Conservation (phyloP, 208 protist species). For the Naegleria fowleri region DNA sequence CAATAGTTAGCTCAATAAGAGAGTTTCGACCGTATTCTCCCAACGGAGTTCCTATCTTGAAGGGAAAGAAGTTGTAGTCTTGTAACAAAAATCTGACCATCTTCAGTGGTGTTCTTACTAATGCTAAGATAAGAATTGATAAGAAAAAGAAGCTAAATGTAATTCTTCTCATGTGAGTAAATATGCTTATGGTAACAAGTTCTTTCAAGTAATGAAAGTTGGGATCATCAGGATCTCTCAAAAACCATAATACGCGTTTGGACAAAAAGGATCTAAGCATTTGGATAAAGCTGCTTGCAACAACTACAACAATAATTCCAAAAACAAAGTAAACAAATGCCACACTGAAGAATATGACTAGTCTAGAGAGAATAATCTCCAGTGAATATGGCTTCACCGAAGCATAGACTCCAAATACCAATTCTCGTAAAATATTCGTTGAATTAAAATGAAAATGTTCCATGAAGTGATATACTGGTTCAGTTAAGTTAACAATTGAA, state of each 20-base stretch:
- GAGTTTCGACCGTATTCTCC: neutral
- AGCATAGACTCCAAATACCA: neutral
- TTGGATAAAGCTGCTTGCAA: neutral
- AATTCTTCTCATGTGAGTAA: neutral
- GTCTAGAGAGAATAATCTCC: neutral
- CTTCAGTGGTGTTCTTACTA: neutral
- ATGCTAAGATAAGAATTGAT: neutral
- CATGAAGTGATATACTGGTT: neutral
- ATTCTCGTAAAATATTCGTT: neutral
- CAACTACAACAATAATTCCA: neutral
- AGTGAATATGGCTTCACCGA: neutral
- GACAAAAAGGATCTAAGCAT: neutral
- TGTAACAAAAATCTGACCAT: neutral
- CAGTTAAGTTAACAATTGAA: no score
- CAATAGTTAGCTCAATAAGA: neutral
- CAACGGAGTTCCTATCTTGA: neutral
- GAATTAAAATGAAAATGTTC: neutral
- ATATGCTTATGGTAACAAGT: neutral
- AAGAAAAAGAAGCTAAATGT: neutral
- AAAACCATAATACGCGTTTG: neutral
- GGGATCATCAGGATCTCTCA: constrained; percentile 16
- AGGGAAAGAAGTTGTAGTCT: neutral
- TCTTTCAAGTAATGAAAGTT: constrained; percentile 7
- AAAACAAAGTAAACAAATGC: neutral
- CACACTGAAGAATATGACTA: neutral